Percentiles rank a stretch among this genome's conserved stretches.
Conservation (phyloP, 2,329 filamentous ascomycete species). For the Ceratocystis diversiconidia region DNA sequence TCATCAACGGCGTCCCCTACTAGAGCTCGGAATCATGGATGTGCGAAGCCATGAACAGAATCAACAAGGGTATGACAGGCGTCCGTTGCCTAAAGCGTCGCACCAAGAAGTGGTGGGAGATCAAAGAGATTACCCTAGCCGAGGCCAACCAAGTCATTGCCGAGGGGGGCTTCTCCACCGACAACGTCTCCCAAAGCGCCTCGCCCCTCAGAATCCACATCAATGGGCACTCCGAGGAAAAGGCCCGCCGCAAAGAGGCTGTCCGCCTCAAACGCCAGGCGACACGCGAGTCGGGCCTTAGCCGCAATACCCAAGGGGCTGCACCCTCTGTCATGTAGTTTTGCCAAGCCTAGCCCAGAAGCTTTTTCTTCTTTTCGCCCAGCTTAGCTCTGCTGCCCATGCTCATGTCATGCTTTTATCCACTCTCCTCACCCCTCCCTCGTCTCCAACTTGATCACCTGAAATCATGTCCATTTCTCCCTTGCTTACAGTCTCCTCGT, state of each 20-base stretch:
- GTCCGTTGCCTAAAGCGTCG: conserved; percentile 11
- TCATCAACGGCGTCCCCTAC: background rate
- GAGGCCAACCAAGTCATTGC: conserved; percentile 4
- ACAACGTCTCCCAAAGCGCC: background rate
- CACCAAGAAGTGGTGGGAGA: conserved; percentile 13
- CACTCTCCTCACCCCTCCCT: no score
- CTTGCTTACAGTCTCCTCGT: background rate
- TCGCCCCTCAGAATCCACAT: conserved; percentile 1
- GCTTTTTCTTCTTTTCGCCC: background rate
- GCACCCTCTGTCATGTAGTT: background rate
- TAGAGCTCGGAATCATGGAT: conserved; percentile 14
- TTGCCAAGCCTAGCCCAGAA: background rate
- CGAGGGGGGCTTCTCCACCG: conserved; percentile 3
- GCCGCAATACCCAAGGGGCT: background rate
- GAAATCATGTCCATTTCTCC: background rate
- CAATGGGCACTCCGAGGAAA: conserved; percentile 1
- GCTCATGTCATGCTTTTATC: background rate
- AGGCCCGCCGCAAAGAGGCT: conserved; percentile 9
- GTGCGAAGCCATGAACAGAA: conserved; percentile 8
- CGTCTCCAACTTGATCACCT: background rate
- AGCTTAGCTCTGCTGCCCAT: background rate
- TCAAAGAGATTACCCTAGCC: conserved; percentile 9
- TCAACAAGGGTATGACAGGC: conserved; percentile 8
- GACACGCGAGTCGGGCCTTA: background rate
- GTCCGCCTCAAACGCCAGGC: conserved; percentile 2